Conservation (phyloP, 768 basidiomycete species). For the Suillus lakei region DNA sequence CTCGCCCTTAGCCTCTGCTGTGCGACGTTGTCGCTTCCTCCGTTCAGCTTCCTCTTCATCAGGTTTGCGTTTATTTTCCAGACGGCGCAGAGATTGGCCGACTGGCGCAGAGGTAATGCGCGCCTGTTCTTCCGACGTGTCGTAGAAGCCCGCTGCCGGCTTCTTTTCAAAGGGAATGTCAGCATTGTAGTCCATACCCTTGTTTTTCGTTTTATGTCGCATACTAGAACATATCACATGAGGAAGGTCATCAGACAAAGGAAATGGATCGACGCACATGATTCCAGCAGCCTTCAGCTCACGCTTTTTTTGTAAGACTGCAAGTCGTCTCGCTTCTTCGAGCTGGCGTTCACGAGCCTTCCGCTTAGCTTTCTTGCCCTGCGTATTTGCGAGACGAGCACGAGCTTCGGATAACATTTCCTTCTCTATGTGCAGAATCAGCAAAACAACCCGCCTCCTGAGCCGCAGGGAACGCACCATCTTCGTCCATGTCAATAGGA, state of each 20-base stretch:
- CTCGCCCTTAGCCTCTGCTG: conserved; percentile 64
- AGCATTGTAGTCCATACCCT: conserved; percentile 99
- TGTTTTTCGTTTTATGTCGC: conserved; percentile 93
- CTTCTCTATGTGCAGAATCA: conserved; percentile 68
- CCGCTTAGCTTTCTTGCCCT: conserved; percentile 99
- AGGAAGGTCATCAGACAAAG: conserved; percentile 12
- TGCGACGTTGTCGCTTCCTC: conserved; percentile 84
- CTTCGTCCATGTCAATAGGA: conserved; percentile 99
- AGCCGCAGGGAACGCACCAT: conserved; percentile 57
- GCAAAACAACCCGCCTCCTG: background rate
- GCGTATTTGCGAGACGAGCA: conserved; percentile 96
- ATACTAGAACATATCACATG: conserved; percentile 52
- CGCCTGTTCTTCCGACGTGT: conserved; percentile 92
- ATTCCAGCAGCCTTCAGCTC: conserved; percentile 98
- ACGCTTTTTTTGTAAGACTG: conserved; percentile 96
- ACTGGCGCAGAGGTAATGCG: conserved; percentile 87
- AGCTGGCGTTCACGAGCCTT: conserved; percentile 97
- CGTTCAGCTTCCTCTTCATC: conserved; percentile 94
- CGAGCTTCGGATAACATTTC: conserved; percentile 99
- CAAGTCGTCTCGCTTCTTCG: conserved; percentile 93
- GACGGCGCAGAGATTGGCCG: conserved; percentile 86
- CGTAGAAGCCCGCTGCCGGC: conserved; percentile 94
- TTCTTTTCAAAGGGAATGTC: conserved; percentile 99
- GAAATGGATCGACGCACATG: conserved; percentile 59
- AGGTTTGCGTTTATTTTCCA: conserved; percentile 94